A percentile compares a stretch with the other conserved stretches of the same genome.
Evolutionary conservation across 345 rosid species (phyloP).

Genomic region (Salix suchowensis): DNA sequence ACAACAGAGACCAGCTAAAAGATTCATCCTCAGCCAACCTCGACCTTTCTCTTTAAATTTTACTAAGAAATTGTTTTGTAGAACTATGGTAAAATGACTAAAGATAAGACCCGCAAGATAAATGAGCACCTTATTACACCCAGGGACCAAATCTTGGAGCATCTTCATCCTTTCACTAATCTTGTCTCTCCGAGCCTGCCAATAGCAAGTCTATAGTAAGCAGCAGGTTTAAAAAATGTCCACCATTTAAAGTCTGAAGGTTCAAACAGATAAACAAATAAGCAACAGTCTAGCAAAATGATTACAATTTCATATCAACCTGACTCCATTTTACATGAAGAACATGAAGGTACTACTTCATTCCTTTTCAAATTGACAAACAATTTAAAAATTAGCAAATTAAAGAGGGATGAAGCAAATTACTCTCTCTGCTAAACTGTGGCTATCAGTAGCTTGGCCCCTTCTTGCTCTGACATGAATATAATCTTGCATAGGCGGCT

Average conservation of each 20-base stretch:
- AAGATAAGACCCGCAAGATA: background rate
- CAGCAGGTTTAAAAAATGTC: background rate
- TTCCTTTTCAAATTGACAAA: background rate
- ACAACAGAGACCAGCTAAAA: background rate
- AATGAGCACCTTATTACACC: constrained; percentile 68
- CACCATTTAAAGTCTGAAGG: background rate
- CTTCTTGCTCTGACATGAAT: constrained; percentile 32
- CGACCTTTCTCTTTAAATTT: background rate
- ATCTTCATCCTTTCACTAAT: constrained; percentile 89
- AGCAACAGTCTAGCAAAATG: background rate
- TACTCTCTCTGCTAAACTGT: constrained; percentile 37
- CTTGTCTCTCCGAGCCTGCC: constrained; percentile 87
- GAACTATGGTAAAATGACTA: background rate
- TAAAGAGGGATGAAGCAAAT: constrained; percentile 16
- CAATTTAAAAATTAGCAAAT: background rate
- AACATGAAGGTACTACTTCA: background rate
- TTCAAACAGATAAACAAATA: background rate
- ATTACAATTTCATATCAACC: background rate
- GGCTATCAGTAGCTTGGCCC: constrained; percentile 38
- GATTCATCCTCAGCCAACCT: constrained; percentile 3
- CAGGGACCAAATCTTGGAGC: constrained; percentile 92
- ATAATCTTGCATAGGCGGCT: constrained; percentile 26
- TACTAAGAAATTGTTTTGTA: background rate
- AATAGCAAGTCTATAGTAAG: background rate
- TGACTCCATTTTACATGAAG: background rate